Percentiles rank a stretch among this genome's conserved stretches.
phyloP scores from a whole-genome alignment of 2,329 filamentous ascomycete genomes.

The Exophiala viscosa region DNA sequence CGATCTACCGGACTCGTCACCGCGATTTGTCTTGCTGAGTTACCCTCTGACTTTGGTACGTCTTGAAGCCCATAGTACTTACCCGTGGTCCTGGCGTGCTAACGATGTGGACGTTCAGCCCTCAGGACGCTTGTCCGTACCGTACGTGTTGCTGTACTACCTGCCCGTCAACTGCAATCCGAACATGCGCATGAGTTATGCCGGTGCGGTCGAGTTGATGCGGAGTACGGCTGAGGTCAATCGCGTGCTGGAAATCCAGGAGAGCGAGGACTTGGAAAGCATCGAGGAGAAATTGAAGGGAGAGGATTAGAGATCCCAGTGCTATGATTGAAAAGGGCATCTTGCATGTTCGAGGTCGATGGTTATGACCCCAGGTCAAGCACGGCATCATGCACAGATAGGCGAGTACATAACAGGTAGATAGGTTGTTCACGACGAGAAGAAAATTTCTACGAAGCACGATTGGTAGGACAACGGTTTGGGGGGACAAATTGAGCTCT shows the following conservation, averaged over 20 bases:
- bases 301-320: slow-evolving; percentile 30
- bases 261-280: slow-evolving; percentile 74
- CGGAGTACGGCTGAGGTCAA: slow-evolving; percentile 88
- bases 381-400: too few relatives aligned
- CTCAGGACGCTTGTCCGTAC: slow-evolving; percentile 79
- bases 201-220: slow-evolving; percentile 93
- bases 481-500: too few relatives aligned
- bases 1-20: slow-evolving; percentile 87
- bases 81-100: background rate
- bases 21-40: slow-evolving; percentile 83
- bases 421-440: too few relatives aligned
- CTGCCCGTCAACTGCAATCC: slow-evolving; percentile 86
- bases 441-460: too few relatives aligned
- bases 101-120: slow-evolving; percentile 48
- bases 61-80: slow-evolving; percentile 12
- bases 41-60: slow-evolving; percentile 82
- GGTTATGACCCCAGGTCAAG: too few relatives aligned
- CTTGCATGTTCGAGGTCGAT: too few relatives aligned
- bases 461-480: too few relatives aligned
- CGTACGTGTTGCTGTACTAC: slow-evolving; percentile 94
- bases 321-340: background rate
- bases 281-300: slow-evolving; percentile 64
- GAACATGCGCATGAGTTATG: slow-evolving; percentile 88
- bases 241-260: slow-evolving; percentile 78
- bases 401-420: too few relatives aligned